Evolutionary conservation across 306 rosid genomes (phyloP), one percentile per base, ranked within the genome.

Genomic region (Begonia masoniana): DNA sequence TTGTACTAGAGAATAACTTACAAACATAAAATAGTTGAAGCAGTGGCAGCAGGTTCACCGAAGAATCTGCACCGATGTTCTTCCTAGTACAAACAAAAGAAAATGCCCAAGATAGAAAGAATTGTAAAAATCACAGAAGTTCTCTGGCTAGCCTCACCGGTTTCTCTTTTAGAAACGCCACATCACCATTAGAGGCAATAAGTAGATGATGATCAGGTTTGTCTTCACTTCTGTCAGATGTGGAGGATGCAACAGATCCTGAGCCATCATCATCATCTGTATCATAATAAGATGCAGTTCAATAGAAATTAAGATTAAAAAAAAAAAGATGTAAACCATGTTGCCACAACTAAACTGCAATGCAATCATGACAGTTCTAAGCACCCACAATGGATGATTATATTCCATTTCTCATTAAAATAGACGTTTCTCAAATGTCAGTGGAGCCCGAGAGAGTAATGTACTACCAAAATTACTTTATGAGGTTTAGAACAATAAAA

Each of bases 211-310:
- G 93, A 78, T 77, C 63, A 26, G 82, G 62, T 23, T 73, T 82
- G 49, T 67, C 82, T 57, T 77, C 95, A 58, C 87, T 79, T 50
- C 66, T 80, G 2, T 16, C 52, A 13, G 93, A 65, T 64, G 62
- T 59, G 48, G 85, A 71, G 57, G 78, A 73, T 53, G 73, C 80
- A 53, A 60, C 69, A 45, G 84, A 83, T 70, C 67, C 87, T 39
- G 96, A 77, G 55, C 76, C 78, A 13, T 83, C 71, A 12, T 66
- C 97, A 6, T 81, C 96, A 59, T 77, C 94, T 91, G 80, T 59
- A 74, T 66, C 60, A 62, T 15, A 51, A 52, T 9, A 12, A 43
- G 47, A 43, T 62, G 7, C 31, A 23, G 41, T 51, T 13, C 59
- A 52, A 35, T 7, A 11, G 26, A 36, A 24, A 46, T 14, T 9